These are phyloP conservation scores for Globisporangium uncinulatum DNA, from an alignment of 352 stramenopile genomes.

Conservation along the genomic window DNA sequence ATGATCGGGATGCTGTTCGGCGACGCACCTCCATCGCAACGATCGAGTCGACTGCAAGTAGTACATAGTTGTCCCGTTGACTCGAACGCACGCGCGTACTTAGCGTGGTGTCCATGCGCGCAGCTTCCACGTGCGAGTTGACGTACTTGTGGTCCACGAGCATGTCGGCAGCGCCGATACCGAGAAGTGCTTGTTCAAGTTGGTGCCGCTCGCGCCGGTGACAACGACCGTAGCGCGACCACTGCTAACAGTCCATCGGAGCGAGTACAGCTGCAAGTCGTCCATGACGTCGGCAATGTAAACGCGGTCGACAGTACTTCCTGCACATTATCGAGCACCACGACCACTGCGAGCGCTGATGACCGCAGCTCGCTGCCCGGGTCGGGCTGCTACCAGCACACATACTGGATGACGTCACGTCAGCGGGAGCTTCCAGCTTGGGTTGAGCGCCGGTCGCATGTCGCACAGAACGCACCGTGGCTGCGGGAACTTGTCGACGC, in stretches of 20 bases:
- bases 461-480: conserved; percentile 35
- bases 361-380: conserved; percentile 28
- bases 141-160: conserved; percentile 47
- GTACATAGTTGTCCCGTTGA: too few relatives aligned
- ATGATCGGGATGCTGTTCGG: conserved; percentile 2
- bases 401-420: conserved; percentile 31
- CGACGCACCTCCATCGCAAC: not conserved
- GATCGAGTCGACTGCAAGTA: conserved; percentile 7
- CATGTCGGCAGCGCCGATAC: conserved; percentile 17
- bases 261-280: conserved; percentile 13
- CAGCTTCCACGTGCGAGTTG: conserved; percentile 25
- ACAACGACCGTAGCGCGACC: not conserved
- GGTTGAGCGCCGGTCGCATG: conserved; percentile 24
- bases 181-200: conserved; percentile 3
- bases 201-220: not conserved
- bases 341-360: conserved; percentile 32
- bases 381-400: conserved; percentile 41
- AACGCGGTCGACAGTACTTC: conserved; percentile 30
- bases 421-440: conserved; percentile 19
- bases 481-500: conserved; percentile 32
- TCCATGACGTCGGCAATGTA: conserved; percentile 18
- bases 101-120: conserved; percentile 32
- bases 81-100: conserved; percentile 14
- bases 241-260: not conserved
- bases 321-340: conserved; percentile 35